Evolutionary conservation across 164 flowering plant genomes (phyloP), one percentile per base, ranked within the genome.

Genomic region (Nymphaea colorata): DNA sequence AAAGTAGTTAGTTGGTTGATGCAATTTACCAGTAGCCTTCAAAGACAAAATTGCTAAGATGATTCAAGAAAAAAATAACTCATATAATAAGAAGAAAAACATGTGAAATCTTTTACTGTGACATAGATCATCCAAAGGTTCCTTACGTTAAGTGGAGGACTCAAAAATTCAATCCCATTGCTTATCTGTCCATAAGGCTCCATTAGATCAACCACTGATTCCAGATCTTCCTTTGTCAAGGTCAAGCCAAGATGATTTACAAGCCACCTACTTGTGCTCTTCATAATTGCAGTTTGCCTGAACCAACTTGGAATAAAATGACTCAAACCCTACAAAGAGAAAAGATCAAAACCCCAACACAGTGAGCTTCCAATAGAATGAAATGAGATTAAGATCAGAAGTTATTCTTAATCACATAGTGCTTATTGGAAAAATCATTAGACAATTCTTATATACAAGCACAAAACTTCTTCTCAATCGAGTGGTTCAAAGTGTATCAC

Each of bases 101-200:
- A 47, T 47, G 12, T 6, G 12, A 6, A 6, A 47, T 47, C 7
- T 47, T 47, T 12, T 47, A 47, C 55, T 12, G 12, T 47, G 55
- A 47, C 12, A 47, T 47, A 12, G 36, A 25, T 25, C 36, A 25
- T 25, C 12, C 12, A 47, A 61, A 73, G 64, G 61, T 70, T 61
- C 65, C 97, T 87, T 85, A 93, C 98, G 81, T 91, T 93, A 80
- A 91, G 79, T 59, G 96, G 88, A 71, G 96, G 96, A 76, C 65
- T 85, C 43, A 85, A 74, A 73, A 87, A 80, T 70, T 93, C 98
- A 53, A 91, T 87, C 70, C 97, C 98, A 73, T 86, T 89, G 82
- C 80, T 89, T 76, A 87, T 87, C 76, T 85, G 90, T 69, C 96
- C 97, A 83, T 89, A 91, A 73, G 97, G 97, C 70, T 93, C 97